Percentiles rank a stretch among this genome's conserved stretches.
phyloP scores from a whole-genome alignment of 768 basidiomycete genomes.

The Boletus rufocinnamomeus region DNA sequence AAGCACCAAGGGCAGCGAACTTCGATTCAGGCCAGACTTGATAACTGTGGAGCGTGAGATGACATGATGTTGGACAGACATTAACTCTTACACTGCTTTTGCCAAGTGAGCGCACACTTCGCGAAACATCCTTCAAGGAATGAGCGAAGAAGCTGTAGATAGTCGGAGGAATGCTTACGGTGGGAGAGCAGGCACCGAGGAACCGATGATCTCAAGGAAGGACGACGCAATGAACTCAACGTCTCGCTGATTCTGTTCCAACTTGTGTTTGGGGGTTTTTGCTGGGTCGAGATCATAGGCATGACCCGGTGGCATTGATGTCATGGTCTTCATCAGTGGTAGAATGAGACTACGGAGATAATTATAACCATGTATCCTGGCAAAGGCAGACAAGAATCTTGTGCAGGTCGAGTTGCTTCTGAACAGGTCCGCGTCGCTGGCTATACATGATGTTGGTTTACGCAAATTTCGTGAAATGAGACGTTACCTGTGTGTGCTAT shows the following conservation, averaged over 20 bases:
- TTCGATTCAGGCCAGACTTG: conserved; percentile 78
- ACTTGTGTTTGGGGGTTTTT: conserved; percentile 57
- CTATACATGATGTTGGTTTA: conserved; percentile 41
- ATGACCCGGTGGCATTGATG: conserved; percentile 67
- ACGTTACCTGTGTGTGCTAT: conserved; percentile 69
- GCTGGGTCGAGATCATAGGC: conserved; percentile 79
- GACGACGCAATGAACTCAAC: conserved; percentile 72
- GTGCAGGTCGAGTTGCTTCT: conserved; percentile 86
- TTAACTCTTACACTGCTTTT: conserved; percentile 63
- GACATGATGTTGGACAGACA: conserved; percentile 5
- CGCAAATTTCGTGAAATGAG: background rate
- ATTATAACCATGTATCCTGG: conserved; percentile 87
- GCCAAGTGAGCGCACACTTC: conserved; percentile 86
- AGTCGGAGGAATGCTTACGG: conserved; percentile 50
- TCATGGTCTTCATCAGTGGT: conserved; percentile 77
- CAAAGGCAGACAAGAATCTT: conserved; percentile 84
- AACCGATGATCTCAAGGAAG: conserved; percentile 73
- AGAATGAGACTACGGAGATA: conserved; percentile 81
- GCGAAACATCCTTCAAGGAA: conserved; percentile 67
- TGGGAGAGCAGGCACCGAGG: conserved; percentile 70
- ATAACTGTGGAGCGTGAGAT: conserved; percentile 41
- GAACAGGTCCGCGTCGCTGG: conserved; percentile 79
- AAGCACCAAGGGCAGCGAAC: conserved; percentile 82
- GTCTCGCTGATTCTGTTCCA: conserved; percentile 66
- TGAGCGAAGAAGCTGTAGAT: background rate